These are phyloP conservation scores for Trichoderma sp. DNA, from an alignment of 2,329 filamentous ascomycete genomes.

Conservation along the genomic window DNA sequence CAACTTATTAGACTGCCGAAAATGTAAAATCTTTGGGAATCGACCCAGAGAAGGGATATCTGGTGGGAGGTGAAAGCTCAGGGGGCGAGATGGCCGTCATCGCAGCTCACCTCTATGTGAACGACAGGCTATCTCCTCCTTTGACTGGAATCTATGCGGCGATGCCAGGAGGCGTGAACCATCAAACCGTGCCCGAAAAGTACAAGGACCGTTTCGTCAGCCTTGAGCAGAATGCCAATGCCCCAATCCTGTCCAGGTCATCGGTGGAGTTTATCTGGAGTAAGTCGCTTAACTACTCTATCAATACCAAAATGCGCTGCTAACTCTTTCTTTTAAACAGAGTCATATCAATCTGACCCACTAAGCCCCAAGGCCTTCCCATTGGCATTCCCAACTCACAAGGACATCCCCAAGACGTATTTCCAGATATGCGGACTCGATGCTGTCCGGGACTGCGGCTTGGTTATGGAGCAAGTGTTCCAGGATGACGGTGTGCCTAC, in stretches of 20 bases:
- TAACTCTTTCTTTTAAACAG: slow-evolving; percentile 23
- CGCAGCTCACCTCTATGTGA: slow-evolving; percentile 31
- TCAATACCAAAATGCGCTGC: background rate
- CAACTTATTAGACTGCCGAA: background rate
- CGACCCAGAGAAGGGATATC: slow-evolving; percentile 31
- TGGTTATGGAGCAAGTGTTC: slow-evolving; percentile 37
- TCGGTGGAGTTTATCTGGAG: slow-evolving; percentile 32
- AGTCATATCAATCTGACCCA: slow-evolving; percentile 33
- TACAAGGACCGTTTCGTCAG: slow-evolving; percentile 36
- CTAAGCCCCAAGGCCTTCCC: slow-evolving; percentile 34
- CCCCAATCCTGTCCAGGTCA: slow-evolving; percentile 31
- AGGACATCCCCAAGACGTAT: slow-evolving; percentile 36
- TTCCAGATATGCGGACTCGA: slow-evolving; percentile 38
- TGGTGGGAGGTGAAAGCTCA: slow-evolving; percentile 35
- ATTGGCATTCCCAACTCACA: slow-evolving; percentile 30
- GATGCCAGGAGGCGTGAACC: slow-evolving; percentile 30
- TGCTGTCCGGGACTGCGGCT: slow-evolving; percentile 34
- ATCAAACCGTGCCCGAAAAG: slow-evolving; percentile 32
- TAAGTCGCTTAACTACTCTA: slow-evolving; percentile 22
- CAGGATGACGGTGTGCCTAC: slow-evolving; percentile 34
- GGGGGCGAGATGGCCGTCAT: slow-evolving; percentile 35
- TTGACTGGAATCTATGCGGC: slow-evolving; percentile 35
- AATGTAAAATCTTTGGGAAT: slow-evolving; percentile 32
- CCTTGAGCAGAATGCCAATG: slow-evolving; percentile 33
- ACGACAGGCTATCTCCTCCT: slow-evolving; percentile 28